Evolutionary conservation across 306 rosid species (phyloP), one percentile per base, ranked within the genome.

Genomic region (Inga oerstediana): DNA sequence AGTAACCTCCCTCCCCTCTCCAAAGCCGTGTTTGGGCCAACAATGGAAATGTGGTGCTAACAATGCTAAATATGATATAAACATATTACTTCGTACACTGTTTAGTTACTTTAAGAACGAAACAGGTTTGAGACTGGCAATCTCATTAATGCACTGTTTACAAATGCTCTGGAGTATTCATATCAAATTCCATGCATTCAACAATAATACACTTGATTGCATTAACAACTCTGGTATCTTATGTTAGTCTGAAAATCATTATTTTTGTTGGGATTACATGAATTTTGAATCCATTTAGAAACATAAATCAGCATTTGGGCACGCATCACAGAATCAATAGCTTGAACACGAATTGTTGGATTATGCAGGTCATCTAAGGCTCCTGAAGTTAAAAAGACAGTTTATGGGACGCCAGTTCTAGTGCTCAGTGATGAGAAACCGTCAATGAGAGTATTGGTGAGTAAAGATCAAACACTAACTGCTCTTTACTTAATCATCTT

Each of bases 301-400:
- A 69, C 72, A 15, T 66, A 32, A 66, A 66, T 32, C 3, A 32
- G 34, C 41, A 2, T 71, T 43, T 69, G 74, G 49, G 48, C 41
- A 20, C 17, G 15, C 5, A 19, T 68, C 41, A 19, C 49, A 69
- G 74, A 69, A 39, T 10, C 30, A 69, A 39, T 69, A 69, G 13
- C 12, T 6, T 77, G 52, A 54, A 48, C 43, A 7, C 22, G 80
- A 45, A 54, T n/a, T 75, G 20, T 80, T 82, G 66, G 48, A 70
- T 49, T 75, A 87, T 85, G 88, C 85, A 94, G 98, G 88, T 94
- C 98, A 44, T 84, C 98, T 8, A 85, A 81, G 84, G 98, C 98
- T 72, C 72, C 86, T 72, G 94, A 89, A 71, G 83, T 93, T 68
- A 83, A 58, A 67, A 90, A 90, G 70, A 79, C 14, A 10, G 83